A percentile compares a stretch with the other conserved stretches of the same genome.
phyloP scores from a whole-genome alignment of 345 rosid genomes.

The Citrus sp. region DNA sequence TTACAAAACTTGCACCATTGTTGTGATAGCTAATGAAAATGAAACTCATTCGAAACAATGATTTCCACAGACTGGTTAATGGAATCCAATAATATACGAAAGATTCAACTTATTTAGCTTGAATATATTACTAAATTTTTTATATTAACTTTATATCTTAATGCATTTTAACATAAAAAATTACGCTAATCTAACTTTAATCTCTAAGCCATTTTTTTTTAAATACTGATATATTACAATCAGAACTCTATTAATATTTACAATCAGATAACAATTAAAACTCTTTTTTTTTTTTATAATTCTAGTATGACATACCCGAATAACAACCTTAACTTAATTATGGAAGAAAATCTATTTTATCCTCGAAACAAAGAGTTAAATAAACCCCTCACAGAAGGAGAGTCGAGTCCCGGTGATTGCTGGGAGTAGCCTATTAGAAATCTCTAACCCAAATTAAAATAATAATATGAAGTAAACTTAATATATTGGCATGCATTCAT shows the following conservation, averaged over 20 bases:
- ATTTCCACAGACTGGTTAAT: too few species aligned
- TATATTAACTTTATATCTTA: too few species aligned
- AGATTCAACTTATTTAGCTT: neutral
- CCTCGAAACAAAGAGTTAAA: fast-evolving
- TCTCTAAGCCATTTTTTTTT: fast-evolving
- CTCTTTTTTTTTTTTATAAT: too few species aligned
- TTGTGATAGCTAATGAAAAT: too few species aligned
- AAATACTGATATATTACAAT: fast-evolving
- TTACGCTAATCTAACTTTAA: neutral
- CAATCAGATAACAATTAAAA: fast-evolving
- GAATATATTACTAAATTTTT: too few species aligned
- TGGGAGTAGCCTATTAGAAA: too few species aligned
- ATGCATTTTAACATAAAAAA: neutral
- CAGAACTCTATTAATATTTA: fast-evolving
- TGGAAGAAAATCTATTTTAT: too few species aligned
- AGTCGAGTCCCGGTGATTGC: fast-evolving
- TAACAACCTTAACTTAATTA: fast-evolving
- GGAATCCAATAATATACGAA: neutral
- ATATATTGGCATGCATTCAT: neutral
- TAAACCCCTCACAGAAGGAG: fast-evolving
- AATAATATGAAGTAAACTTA: neutral
- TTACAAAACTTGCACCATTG: too few species aligned
- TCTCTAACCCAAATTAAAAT: too few species aligned
- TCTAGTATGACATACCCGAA: fast-evolving
- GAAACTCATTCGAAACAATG: too few species aligned